Conservation (phyloP, 2,329 filamentous ascomycete species). For the Fusarium secorum region DNA sequence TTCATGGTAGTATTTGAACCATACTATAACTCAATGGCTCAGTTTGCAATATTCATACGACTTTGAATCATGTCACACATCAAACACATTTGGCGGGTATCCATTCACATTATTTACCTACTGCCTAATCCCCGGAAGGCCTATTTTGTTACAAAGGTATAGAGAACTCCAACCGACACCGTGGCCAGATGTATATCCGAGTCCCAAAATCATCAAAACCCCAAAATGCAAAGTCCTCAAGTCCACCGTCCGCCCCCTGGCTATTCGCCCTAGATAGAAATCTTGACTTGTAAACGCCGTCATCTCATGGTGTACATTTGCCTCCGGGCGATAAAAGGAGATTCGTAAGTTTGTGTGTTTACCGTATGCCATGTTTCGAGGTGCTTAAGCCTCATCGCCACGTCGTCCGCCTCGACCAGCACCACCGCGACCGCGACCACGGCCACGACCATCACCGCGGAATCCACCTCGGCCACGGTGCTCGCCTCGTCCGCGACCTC, state of each 20-base stretch:
- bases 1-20: not conserved
- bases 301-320: constrained; percentile 52
- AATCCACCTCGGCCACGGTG: constrained; percentile 61
- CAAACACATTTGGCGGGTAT: constrained; percentile 35
- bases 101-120: constrained; percentile 41
- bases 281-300: constrained; percentile 49
- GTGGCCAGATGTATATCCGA: constrained; percentile 40
- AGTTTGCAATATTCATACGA: not conserved
- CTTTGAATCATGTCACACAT: constrained; percentile 3
- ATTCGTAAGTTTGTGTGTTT: constrained; percentile 40
- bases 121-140: constrained; percentile 34
- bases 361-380: constrained; percentile 38
- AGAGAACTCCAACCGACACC: constrained; percentile 41
- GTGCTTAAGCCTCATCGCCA: constrained; percentile 51
- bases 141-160: constrained; percentile 42
- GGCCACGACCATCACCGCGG: constrained; percentile 57
- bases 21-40: not conserved
- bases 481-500: constrained; percentile 58
- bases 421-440: constrained; percentile 51
- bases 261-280: constrained; percentile 38
- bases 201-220: constrained; percentile 44
- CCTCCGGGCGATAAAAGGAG: constrained; percentile 44
- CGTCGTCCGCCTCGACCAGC: constrained; percentile 49
- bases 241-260: constrained; percentile 38
- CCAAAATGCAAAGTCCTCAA: constrained; percentile 44